Evolutionary conservation across 192 early-diverging fungal genomes (phyloP).

Genomic region (Oehlia diaphana): DNA sequence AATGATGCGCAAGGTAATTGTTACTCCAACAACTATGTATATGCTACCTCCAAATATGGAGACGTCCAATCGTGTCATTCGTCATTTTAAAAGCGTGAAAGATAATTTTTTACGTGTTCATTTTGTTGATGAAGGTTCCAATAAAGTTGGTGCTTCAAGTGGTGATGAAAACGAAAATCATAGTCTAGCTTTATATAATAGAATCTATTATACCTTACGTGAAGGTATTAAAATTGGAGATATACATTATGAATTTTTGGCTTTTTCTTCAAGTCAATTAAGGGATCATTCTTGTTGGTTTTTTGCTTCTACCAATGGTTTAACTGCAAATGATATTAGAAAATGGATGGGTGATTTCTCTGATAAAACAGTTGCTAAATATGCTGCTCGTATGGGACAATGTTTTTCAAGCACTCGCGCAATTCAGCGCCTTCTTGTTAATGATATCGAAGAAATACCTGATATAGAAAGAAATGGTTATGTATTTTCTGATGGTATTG

Average conservation of each 20-base stretch:
- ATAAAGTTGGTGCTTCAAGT: conserved; percentile 35
- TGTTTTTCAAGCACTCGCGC: conserved; percentile 42
- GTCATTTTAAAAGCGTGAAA: conserved; percentile 47
- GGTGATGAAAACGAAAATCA: neutral
- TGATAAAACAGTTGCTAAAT: no score
- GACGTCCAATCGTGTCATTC: conserved; percentile 68
- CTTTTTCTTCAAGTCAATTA: conserved; percentile 63
- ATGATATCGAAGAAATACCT: conserved; percentile 46
- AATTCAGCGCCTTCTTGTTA: conserved; percentile 39
- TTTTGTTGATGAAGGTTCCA: conserved; percentile 64
- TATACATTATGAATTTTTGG: conserved; percentile 58
- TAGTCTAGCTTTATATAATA: conserved; percentile 49
- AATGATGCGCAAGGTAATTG: conserved; percentile 51
- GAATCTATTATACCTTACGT: conserved; percentile 48
- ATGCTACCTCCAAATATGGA: conserved; percentile 64
- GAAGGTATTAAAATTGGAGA: conserved; percentile 58
- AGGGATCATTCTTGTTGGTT: conserved; percentile 72
- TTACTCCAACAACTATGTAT: conserved; percentile 69
- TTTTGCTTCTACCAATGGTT: conserved; percentile 49
- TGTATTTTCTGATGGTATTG: no score
- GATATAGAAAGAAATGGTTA: conserved; percentile 57
- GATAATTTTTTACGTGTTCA: conserved; percentile 70
- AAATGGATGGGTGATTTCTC: conserved; percentile 74
- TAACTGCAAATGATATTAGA: conserved; percentile 38
- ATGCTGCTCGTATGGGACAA: conserved; percentile 12